These are phyloP conservation scores for Quillaja saponaria DNA, from an alignment of 306 rosid genomes.

Conservation along the genomic window DNA sequence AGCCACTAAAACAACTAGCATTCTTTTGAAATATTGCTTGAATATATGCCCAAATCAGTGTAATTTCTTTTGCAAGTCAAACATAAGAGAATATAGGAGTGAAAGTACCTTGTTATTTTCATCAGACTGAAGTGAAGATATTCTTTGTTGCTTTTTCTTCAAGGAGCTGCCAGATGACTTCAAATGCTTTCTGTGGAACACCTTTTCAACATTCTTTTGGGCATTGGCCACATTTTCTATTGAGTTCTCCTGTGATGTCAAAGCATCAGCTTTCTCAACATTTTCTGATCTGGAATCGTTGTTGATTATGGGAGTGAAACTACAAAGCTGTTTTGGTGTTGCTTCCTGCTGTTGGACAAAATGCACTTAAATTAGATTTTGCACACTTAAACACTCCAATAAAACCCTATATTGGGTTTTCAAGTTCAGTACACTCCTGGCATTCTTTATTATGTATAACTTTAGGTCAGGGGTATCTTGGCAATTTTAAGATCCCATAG, in stretches of 20 bases:
- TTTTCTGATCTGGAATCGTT: slow-evolving; percentile 42
- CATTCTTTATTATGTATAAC: too few relatives aligned
- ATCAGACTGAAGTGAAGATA: slow-evolving; percentile 31
- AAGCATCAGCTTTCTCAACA: slow-evolving; percentile 32
- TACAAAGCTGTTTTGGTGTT: slow-evolving; percentile 35
- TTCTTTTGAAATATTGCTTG: too few relatives aligned
- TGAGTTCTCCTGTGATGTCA: slow-evolving; percentile 42
- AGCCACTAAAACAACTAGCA: too few relatives aligned
- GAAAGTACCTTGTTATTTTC: slow-evolving; percentile 54
- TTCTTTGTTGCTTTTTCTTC: slow-evolving; percentile 48
- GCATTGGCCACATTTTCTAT: slow-evolving; percentile 27
- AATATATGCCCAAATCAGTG: too few relatives aligned
- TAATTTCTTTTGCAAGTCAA: too few relatives aligned
- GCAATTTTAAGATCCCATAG: too few relatives aligned
- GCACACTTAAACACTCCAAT: slow-evolving; percentile 4
- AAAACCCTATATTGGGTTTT: too few relatives aligned
- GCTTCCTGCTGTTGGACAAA: slow-evolving; percentile 43
- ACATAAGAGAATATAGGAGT: too few relatives aligned
- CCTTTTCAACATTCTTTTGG: slow-evolving; percentile 29
- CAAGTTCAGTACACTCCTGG: too few relatives aligned
- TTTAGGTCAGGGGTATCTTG: too few relatives aligned
- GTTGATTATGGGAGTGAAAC: slow-evolving; percentile 30
- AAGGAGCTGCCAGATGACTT: slow-evolving; percentile 40
- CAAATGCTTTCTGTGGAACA: slow-evolving; percentile 35
- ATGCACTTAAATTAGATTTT: slow-evolving; percentile 18